These are phyloP conservation scores for Lactifluus echinatus DNA, from an alignment of 768 basidiomycete species.

Conservation along the genomic window DNA sequence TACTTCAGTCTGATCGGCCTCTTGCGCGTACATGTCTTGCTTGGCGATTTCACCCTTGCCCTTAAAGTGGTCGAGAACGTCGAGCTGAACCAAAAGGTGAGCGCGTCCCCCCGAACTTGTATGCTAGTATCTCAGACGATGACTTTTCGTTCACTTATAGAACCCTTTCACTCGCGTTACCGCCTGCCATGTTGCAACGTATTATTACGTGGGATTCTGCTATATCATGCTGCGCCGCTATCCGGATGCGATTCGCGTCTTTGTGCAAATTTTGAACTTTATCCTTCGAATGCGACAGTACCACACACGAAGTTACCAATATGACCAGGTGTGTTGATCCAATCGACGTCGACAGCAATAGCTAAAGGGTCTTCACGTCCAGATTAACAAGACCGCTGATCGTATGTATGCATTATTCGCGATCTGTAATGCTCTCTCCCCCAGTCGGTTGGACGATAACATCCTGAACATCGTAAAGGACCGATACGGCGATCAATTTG, in stretches of 20 bases:
- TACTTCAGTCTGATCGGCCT: slow-evolving; percentile 97
- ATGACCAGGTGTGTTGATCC: slow-evolving; percentile 68
- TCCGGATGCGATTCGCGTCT: slow-evolving; percentile 90
- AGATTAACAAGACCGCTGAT: slow-evolving; percentile 97
- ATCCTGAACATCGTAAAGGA: slow-evolving; percentile 91
- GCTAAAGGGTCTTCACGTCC: not conserved
- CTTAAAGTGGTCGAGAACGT: slow-evolving; percentile 93
- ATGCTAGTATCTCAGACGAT: not conserved
- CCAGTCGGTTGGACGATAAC: slow-evolving; percentile 88
- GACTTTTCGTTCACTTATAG: slow-evolving; percentile 25
- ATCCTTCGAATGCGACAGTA: slow-evolving; percentile 95
- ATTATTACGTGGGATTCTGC: slow-evolving; percentile 95
- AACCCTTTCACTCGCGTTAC: slow-evolving; percentile 90
- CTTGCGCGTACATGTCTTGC: slow-evolving; percentile 87
- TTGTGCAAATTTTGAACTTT: slow-evolving; percentile 89
- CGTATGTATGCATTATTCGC: slow-evolving; percentile 96
- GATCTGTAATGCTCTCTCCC: slow-evolving; percentile 87
- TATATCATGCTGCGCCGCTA: slow-evolving; percentile 93
- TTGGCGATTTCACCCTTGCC: slow-evolving; percentile 93
- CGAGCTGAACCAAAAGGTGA: slow-evolving; percentile 81
- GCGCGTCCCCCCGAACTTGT: not conserved
- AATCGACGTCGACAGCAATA: not conserved
- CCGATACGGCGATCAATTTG: slow-evolving; percentile 83
- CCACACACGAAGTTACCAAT: slow-evolving; percentile 93
- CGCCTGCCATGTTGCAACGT: slow-evolving; percentile 91